Evolutionary conservation across 148 eudicot genomes (phyloP).

Genomic region (Nepenthes mirabilis): DNA sequence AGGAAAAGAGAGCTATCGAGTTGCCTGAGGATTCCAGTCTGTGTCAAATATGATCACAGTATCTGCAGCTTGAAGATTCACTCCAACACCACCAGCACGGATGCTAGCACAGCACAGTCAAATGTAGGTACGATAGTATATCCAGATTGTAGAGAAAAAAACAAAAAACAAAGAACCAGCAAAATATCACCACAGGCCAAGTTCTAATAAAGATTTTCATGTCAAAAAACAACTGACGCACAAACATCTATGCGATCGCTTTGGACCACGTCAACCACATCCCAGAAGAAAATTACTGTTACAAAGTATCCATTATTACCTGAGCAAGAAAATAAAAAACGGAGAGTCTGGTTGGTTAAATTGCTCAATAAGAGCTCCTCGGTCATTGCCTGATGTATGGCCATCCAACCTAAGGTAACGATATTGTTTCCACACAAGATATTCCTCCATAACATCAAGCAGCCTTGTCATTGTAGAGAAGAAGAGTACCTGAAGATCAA

Average conservation of each 20-base stretch:
- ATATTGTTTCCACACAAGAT: conserved; percentile 88
- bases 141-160: too few species aligned
- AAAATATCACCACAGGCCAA: too few species aligned
- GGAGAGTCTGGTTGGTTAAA: conserved; percentile 85
- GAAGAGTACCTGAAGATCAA: conserved; percentile 61
- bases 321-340: conserved; percentile 87
- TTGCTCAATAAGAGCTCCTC: conserved; percentile 84
- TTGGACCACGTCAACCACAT: too few species aligned
- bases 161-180: too few species aligned
- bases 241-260: too few species aligned
- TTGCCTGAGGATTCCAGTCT: conserved; percentile 99
- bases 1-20: not conserved
- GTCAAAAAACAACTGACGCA: too few species aligned
- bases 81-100: conserved; percentile 99
- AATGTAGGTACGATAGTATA: too few species aligned
- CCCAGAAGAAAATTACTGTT: not conserved
- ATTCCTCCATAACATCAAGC: conserved; percentile 98
- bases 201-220: too few species aligned
- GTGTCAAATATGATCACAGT: conserved; percentile 99
- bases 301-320: conserved; percentile 30
- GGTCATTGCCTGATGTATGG: conserved; percentile 91
- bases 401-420: conserved; percentile 92
- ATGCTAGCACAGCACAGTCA: conserved; percentile 30
- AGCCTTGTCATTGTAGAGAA: conserved; percentile 99
- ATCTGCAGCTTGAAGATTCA: conserved; percentile 99